Base-by-base conservation (phyloP, 1,284 basidiomycete species). In the Trichosporon asahii region DNA sequence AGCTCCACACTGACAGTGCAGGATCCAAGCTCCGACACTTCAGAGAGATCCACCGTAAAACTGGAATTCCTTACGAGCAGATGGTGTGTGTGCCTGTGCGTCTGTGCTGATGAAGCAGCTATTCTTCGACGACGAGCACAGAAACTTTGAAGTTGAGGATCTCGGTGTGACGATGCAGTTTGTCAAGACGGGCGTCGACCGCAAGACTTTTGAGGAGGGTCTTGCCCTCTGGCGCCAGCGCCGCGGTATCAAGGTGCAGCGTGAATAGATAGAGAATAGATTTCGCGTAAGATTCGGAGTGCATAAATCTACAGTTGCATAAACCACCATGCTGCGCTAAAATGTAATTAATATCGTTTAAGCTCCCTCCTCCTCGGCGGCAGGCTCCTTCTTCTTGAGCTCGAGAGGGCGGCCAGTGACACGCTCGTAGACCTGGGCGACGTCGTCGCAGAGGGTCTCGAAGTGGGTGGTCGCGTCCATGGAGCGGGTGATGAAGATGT, bases 391-490 rank as follows among this genome's bases (percentile, higher is more conserved):
- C 78, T 84, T 83, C 76, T 84, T 83, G 70, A 85, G 74, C 2
- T 82, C 80, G 69, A 85, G 75, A 27, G 77, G 75, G 74, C 81
- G 79, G 46, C 82, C 82, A 72, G 81, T 87, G 72, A 95, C 89
- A 70, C 94, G 87, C 85, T 91, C 89, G 93, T 93, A 98, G 40
- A 97, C 92, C 83, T 96, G 91, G 74, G 91, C 89, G 55, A 98
- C 95, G 74, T 97, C 95, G 69, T 96, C 93, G 53, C 94, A 93
- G 68, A 95, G 94, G 49, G 95, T 98, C 87, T 99, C 97, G 80
- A 99, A 99, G 86, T 99, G 97, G 65, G 93, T 95, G 9, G 97
- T 98, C 12, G 97, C 95, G 83, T 99, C 97, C 85, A 98, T 98
- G 7, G 95, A 98, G 70, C 92, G 92, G 70, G 97, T 98, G 85